Conservation (phyloP, 345 rosid genomes). For the Geranium rotundifolium region DNA sequence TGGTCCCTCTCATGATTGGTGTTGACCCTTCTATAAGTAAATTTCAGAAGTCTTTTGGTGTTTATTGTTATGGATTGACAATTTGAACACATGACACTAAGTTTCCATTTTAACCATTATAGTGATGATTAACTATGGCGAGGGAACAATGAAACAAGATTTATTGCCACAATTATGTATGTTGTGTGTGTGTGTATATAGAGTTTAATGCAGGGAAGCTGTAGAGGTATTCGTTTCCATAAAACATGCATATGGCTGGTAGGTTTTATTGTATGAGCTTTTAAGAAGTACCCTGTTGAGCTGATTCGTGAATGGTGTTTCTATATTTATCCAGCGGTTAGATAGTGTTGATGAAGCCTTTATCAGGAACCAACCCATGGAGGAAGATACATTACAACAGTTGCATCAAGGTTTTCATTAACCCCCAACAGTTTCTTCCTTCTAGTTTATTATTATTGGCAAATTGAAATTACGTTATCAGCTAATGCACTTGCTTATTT, state of each 20-base stretch:
- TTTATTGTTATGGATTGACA: not conserved
- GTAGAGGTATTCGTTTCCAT: not conserved
- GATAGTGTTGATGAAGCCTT: constrained; percentile 45
- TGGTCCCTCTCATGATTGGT: not conserved
- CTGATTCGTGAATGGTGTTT: not conserved
- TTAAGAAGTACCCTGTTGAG: not conserved
- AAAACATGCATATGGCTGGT: not conserved
- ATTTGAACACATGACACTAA: not conserved
- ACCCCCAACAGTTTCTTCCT: not conserved
- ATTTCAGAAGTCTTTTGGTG: no score
- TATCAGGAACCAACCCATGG: constrained; percentile 20
- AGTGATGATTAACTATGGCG: not conserved
- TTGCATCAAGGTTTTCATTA: constrained; percentile 60
- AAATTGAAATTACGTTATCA: constrained; percentile 8
- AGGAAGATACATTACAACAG: constrained; percentile 30
- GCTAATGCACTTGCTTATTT: constrained; percentile 6
- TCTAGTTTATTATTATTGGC: not conserved
- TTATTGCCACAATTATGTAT: not conserved
- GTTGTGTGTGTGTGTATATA: no score
- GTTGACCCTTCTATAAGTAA: not conserved
- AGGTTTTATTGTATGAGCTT: not conserved
- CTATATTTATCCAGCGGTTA: constrained; percentile 34
- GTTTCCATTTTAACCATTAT: not conserved
- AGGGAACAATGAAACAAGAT: not conserved
- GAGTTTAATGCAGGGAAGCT: no score